Conservation (phyloP, 495 filamentous ascomycete species). For the Aspergillus asperescens region DNA sequence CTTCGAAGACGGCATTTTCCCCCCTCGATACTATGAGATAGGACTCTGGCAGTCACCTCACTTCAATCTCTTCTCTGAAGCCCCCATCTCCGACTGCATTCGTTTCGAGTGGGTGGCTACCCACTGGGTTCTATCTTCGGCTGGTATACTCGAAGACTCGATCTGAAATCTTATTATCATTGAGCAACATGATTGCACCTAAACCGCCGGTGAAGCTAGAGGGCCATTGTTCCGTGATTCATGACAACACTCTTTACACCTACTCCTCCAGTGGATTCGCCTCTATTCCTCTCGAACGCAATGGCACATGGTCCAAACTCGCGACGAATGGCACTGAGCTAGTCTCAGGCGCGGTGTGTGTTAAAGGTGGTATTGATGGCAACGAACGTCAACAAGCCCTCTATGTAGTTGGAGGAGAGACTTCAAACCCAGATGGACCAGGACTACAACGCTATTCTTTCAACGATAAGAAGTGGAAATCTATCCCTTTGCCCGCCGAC, state of each 20-base stretch:
- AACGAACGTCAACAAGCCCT: constrained; percentile 57
- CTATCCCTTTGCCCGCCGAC: constrained; percentile 45
- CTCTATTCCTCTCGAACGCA: constrained; percentile 60
- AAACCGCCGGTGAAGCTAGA: constrained; percentile 59
- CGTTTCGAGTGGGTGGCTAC: constrained; percentile 28
- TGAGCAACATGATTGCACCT: constrained; percentile 55
- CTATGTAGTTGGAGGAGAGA: constrained; percentile 76
- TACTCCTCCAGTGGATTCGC: constrained; percentile 74
- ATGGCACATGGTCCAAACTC: constrained; percentile 65
- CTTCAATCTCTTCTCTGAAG: constrained; percentile 14
- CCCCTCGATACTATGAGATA: constrained; percentile 37
- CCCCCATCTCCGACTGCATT: constrained; percentile 11
- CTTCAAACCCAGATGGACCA: constrained; percentile 51
- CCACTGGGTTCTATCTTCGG: constrained; percentile 24
- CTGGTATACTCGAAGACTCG: constrained; percentile 28
- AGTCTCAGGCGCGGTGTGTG: constrained; percentile 72
- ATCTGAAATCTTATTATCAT: constrained; percentile 5
- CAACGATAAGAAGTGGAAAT: constrained; percentile 68
- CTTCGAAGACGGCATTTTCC: constrained; percentile 12
- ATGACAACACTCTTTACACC: constrained; percentile 79
- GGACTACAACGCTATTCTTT: constrained; percentile 87
- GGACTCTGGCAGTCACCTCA: constrained; percentile 42
- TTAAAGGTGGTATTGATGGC: constrained; percentile 53
- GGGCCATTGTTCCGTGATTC: constrained; percentile 76
- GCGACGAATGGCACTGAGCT: constrained; percentile 48